These are phyloP conservation scores for Penicillium salamii DNA, from an alignment of 495 filamentous ascomycete species.

Conservation along the genomic window DNA sequence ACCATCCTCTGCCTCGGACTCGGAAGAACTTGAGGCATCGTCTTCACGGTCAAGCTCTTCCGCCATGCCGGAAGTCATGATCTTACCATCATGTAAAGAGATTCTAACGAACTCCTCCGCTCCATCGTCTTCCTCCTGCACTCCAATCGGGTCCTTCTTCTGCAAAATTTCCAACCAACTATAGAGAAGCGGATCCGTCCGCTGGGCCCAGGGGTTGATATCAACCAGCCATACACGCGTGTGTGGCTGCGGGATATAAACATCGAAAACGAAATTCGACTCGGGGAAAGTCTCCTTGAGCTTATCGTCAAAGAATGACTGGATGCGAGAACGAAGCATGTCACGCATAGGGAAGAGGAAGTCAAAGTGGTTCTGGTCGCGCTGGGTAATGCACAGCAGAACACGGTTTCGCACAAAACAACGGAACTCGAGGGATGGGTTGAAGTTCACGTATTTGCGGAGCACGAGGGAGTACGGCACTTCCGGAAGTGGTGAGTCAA, in stretches of 20 bases:
- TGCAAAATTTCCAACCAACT: slow-evolving; percentile 84
- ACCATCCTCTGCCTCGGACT: slow-evolving; percentile 34
- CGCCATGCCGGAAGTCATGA: slow-evolving; percentile 6
- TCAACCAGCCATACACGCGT: slow-evolving; percentile 83
- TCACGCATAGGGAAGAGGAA: slow-evolving; percentile 69
- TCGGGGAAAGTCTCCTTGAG: slow-evolving; percentile 80
- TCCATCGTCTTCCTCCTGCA: slow-evolving; percentile 29
- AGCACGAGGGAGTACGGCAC: slow-evolving; percentile 73
- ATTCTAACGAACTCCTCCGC: slow-evolving; percentile 40
- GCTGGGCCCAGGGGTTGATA: slow-evolving; percentile 89
- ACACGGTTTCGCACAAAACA: slow-evolving; percentile 82
- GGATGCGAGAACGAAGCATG: slow-evolving; percentile 58
- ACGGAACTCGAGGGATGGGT: slow-evolving; percentile 89
- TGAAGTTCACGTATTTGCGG: slow-evolving; percentile 80
- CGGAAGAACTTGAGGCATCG: slow-evolving; percentile 5
- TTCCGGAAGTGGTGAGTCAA: slow-evolving; percentile 19
- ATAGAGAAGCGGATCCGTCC: slow-evolving; percentile 88
- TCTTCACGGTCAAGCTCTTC: slow-evolving; percentile 21
- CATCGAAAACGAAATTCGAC: slow-evolving; percentile 81
- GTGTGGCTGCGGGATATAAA: slow-evolving; percentile 78
- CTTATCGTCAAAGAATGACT: slow-evolving; percentile 69
- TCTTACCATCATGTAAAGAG: slow-evolving; percentile 32
- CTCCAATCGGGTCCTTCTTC: slow-evolving; percentile 54
- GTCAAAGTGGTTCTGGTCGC: slow-evolving; percentile 85
- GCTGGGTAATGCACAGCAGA: slow-evolving; percentile 81